Evolutionary conservation across 2,329 filamentous ascomycete genomes (phyloP).

Genomic region (Aspergillus quadrilineatus): DNA sequence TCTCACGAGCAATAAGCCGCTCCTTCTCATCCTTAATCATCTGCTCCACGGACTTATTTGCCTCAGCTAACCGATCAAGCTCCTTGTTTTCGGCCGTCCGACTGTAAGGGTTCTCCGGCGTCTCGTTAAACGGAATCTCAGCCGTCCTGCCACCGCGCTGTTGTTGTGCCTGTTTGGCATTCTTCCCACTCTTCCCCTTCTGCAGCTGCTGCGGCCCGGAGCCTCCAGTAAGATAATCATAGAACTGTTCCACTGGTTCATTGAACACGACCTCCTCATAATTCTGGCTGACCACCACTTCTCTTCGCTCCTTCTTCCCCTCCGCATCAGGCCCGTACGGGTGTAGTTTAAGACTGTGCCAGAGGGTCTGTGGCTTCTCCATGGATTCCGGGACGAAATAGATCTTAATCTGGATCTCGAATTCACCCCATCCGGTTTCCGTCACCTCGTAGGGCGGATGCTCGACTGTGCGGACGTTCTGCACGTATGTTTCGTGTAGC

Average conservation of each 20-base stretch:
- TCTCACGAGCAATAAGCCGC: conserved; percentile 60
- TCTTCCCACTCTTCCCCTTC: conserved; percentile 61
- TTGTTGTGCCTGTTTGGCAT: conserved; percentile 47
- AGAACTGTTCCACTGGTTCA: conserved; percentile 91
- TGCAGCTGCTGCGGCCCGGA: conserved; percentile 49
- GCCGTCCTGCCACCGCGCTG: conserved; percentile 64
- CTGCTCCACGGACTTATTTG: conserved; percentile 59
- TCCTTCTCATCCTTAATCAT: conserved; percentile 66
- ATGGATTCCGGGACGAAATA: conserved; percentile 85
- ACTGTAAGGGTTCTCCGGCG: conserved; percentile 71
- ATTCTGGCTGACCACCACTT: conserved; percentile 72
- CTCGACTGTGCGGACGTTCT: conserved; percentile 82
- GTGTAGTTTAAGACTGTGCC: conserved; percentile 87
- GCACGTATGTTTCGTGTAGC: conserved; percentile 93
- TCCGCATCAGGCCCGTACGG: conserved; percentile 80
- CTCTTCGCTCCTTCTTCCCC: conserved; percentile 63
- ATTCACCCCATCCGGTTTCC: conserved; percentile 97
- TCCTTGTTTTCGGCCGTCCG: conserved; percentile 69
- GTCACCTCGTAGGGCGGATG: conserved; percentile 77
- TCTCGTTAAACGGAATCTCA: conserved; percentile 68
- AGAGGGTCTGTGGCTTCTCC: conserved; percentile 94
- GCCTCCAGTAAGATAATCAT: conserved; percentile 77
- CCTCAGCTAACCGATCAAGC: conserved; percentile 61
- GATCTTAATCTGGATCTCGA: conserved; percentile 91
- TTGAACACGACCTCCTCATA: conserved; percentile 97